Base-by-base conservation (phyloP, 2,329 filamentous ascomycete genomes). In the Chaetomium strumarium region DNA sequence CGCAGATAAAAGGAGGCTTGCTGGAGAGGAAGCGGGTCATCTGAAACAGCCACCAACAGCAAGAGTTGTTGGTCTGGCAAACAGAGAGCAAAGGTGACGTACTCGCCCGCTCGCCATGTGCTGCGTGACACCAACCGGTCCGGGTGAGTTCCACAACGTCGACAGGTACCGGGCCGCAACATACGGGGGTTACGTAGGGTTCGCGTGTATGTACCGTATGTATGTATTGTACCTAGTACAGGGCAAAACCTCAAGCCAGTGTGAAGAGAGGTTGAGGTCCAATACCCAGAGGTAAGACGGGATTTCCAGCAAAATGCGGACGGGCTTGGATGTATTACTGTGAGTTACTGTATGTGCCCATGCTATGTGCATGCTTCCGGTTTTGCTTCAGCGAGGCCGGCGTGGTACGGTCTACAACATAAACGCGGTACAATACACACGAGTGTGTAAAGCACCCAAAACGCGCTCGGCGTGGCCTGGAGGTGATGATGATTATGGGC, bases 1-100 rank as follows among this genome's bases (percentile, higher is more conserved):
- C 24, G 51, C 17, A 45, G 41, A 46, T 38, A 38, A 34, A 46
- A 49, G 51, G 42, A 41, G 41, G 17, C 33, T 41, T 20, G 46
- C 31, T 49, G 41, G 41, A 42, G 36, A 10, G 11, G 24, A 45
- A n/a, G 36, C 20, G 17, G 47, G 46, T 50, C 47, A 20, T 47
- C 47, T 48, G 33, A 41, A 39, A 34, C 29, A 34, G 14, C 10
- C 24, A 38, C 13, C 42, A 30, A 41, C 16, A 20, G n/a, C n/a
- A 30, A 10, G 12, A 12, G n/a, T 37, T 16, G 12, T 16, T 20
- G 16, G 8, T 10, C 19, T 9, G 13, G 45, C 24, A 29, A 13
- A 37, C 19, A n/a, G 19, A 30, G 17, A 11, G n/a, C 6, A 12
- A 30, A 20, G 39, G 11, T 33, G 38, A 34, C 46, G 46, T 41